These are phyloP conservation scores for Phytophthora nicotianae DNA, from an alignment of 352 stramenopile species.

Conservation along the genomic window DNA sequence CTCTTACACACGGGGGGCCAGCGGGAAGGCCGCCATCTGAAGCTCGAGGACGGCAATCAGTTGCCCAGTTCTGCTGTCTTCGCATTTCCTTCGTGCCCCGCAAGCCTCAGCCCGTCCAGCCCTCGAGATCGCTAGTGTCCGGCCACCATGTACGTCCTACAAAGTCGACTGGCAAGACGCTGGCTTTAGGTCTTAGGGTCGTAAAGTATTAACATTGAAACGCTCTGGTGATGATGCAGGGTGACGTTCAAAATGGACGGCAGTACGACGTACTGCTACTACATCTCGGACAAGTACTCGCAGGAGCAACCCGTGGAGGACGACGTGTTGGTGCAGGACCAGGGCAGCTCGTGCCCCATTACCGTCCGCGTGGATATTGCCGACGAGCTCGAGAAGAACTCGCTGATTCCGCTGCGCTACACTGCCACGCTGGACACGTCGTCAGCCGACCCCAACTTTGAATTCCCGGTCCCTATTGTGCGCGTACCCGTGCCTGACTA, in stretches of 20 bases:
- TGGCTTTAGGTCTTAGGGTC: constrained; percentile 10
- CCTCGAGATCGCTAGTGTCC: constrained; percentile 12
- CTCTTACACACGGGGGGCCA: constrained; percentile 7
- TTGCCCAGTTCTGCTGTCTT: constrained; percentile 12
- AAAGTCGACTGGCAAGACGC: constrained; percentile 2
- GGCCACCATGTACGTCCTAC: constrained; percentile 33
- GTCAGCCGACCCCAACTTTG: constrained; percentile 48
- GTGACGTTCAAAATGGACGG: constrained; percentile 75
- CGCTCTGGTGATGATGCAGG: constrained; percentile 23
- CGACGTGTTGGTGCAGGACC: constrained; percentile 47
- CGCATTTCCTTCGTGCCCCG: not conserved
- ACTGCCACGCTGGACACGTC: constrained; percentile 66
- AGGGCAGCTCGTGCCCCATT: constrained; percentile 59
- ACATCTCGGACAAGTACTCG: constrained; percentile 67
- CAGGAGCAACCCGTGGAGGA: constrained; percentile 46
- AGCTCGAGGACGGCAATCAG: constrained; percentile 5
- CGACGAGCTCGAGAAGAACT: constrained; percentile 50
- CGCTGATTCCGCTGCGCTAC: constrained; percentile 60
- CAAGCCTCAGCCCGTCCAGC: constrained; percentile 6
- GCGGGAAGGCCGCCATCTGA: constrained; percentile 9
- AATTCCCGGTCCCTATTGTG: constrained; percentile 59
- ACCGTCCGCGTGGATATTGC: constrained; percentile 70
- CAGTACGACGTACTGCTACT: constrained; percentile 86
- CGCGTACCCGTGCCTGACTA: constrained; percentile 51
- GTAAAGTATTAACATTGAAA: constrained; percentile 4